These are phyloP conservation scores for Sedum album DNA, from an alignment of 164 flowering plant genomes.

Conservation along the genomic window DNA sequence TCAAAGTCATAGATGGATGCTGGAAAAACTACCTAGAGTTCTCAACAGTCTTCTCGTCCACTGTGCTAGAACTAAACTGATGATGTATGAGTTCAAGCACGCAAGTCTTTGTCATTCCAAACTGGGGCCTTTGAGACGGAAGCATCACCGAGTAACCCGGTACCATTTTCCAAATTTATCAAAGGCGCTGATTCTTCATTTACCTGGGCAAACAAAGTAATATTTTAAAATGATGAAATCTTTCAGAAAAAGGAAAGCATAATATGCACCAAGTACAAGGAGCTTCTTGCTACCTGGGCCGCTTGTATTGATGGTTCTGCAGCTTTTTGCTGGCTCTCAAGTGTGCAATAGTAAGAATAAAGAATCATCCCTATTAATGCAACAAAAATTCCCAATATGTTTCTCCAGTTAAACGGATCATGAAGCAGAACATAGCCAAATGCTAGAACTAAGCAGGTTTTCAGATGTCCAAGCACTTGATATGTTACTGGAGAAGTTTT, in stretches of 20 bases:
- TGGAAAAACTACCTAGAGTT: conserved; percentile 6
- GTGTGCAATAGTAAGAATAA: conserved; percentile 68
- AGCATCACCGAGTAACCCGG: conserved; percentile 31
- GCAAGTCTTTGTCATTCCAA: conserved; percentile 47
- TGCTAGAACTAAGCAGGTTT: conserved; percentile 85
- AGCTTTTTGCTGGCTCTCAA: conserved; percentile 68
- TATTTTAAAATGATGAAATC: background rate
- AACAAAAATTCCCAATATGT: conserved; percentile 72
- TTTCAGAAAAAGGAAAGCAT: background rate
- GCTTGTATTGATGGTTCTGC: conserved; percentile 41
- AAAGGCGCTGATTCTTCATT: conserved; percentile 75
- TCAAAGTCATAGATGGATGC: no score
- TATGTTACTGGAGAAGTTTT: conserved; percentile 97
- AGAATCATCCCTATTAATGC: conserved; percentile 84
- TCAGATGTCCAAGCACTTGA: conserved; percentile 92
- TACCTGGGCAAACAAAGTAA: conserved; percentile 25
- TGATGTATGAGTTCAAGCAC: conserved; percentile 24
- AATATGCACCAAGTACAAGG: conserved; percentile 18
- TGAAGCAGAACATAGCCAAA: conserved; percentile 82
- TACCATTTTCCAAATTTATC: conserved; percentile 50
- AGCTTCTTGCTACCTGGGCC: conserved; percentile 45
- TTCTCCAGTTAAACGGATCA: conserved; percentile 86
- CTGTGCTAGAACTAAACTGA: background rate
- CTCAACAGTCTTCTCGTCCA: conserved; percentile 7
- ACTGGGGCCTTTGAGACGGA: conserved; percentile 28